These are phyloP conservation scores for Bothriochloa decipiens DNA, from an alignment of 176 grass and related monocot genomes.

Conservation along the genomic window DNA sequence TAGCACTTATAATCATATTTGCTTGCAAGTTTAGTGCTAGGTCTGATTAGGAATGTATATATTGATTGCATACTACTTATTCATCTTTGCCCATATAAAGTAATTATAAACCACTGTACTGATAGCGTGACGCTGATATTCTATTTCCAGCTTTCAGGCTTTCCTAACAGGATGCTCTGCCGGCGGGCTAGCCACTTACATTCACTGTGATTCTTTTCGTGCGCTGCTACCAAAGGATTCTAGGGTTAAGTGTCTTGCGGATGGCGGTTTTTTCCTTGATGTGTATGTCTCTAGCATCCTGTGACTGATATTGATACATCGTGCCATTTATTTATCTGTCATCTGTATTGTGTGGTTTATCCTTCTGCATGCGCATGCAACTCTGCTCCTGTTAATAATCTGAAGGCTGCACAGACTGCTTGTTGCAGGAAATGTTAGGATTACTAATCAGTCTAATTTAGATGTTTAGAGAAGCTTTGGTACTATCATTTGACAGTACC, in stretches of 20 bases:
- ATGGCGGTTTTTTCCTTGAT: constrained; percentile 92
- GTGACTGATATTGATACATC: background rate
- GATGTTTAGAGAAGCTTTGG: background rate
- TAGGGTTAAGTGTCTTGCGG: constrained; percentile 78
- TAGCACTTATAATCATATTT: background rate
- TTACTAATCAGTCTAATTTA: background rate
- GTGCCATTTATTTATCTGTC: background rate
- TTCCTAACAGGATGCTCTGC: constrained; percentile 90
- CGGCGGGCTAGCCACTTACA: constrained; percentile 82
- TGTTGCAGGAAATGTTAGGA: background rate
- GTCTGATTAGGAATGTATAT: background rate
- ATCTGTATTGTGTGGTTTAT: background rate
- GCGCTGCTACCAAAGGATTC: constrained; percentile 56
- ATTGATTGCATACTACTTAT: background rate
- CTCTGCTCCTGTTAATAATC: background rate
- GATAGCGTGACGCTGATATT: constrained; percentile 49
- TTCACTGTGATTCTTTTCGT: constrained; percentile 86
- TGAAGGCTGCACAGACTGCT: background rate
- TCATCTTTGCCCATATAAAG: constrained; percentile 17
- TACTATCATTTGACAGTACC: background rate
- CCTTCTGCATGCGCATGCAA: background rate
- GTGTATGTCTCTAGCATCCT: constrained; percentile 54
- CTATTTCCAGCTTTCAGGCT: constrained; percentile 70
- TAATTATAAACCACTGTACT: constrained; percentile 37
- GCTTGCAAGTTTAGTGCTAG: constrained; percentile 22